Conservation (phyloP, 257 asterid genomes). For the Schizonepeta tenuifolia region DNA sequence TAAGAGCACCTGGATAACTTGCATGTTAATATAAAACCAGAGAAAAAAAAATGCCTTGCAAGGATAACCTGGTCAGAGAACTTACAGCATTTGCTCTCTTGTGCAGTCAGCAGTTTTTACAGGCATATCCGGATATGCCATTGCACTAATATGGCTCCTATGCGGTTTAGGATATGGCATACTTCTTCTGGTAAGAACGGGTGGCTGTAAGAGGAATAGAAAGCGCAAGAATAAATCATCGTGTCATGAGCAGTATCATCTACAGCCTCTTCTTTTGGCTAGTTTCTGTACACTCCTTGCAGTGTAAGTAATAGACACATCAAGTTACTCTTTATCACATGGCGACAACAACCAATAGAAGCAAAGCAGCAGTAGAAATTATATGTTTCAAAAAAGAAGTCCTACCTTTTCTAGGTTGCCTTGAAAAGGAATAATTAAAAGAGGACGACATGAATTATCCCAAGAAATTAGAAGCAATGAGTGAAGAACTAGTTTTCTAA, state of each 20-base stretch:
- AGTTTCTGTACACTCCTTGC: conserved; percentile 56
- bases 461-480: conserved; percentile 5
- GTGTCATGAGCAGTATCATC: conserved; percentile 41
- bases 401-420: neutral
- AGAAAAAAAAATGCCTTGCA: neutral
- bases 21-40: neutral
- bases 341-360: conserved; percentile 12
- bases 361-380: neutral
- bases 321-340: neutral
- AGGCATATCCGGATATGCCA: conserved; percentile 59
- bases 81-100: conserved; percentile 16
- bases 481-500: conserved; percentile 5
- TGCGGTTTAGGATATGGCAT: conserved; percentile 63
- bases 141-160: conserved; percentile 60
- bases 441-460: neutral
- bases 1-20: neutral
- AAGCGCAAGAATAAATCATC: conserved; percentile 44
- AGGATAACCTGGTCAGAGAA: neutral
- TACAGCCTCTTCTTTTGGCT: conserved; percentile 49
- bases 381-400: neutral
- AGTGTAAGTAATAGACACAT: conserved; percentile 45
- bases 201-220: conserved; percentile 37
- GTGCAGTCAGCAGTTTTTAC: conserved; percentile 74
- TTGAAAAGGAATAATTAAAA: neutral
- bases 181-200: conserved; percentile 37